phyloP scores from a whole-genome alignment of 2,329 filamentous ascomycete species.

The Botryotinia narcissicola region DNA sequence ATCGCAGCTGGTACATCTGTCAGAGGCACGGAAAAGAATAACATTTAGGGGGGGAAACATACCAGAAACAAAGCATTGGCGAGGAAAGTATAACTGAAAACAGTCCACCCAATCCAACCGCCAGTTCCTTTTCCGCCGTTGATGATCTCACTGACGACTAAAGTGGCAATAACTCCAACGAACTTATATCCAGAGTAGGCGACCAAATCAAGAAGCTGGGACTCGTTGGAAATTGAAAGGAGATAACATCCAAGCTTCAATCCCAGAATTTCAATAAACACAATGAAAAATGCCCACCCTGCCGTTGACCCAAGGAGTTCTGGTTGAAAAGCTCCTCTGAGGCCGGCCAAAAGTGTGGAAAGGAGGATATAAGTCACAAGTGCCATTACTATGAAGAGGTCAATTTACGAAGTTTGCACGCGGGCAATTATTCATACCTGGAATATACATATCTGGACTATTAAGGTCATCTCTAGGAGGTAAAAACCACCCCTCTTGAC shows the following conservation, averaged over 20 bases:
- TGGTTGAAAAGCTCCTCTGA: constrained; percentile 89
- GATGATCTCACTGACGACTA: constrained; percentile 73
- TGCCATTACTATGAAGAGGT: constrained; percentile 67
- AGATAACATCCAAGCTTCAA: constrained; percentile 93
- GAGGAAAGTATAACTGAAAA: constrained; percentile 88
- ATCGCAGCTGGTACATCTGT: constrained; percentile 67
- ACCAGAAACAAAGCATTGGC: constrained; percentile 96
- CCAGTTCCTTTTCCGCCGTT: constrained; percentile 79
- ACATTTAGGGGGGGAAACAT: constrained; percentile 40
- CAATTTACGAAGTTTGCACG: background rate
- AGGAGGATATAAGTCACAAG: constrained; percentile 96
- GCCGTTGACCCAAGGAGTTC: constrained; percentile 90
- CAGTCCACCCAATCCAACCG: constrained; percentile 81
- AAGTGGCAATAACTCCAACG: constrained; percentile 89
- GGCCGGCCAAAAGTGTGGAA: constrained; percentile 83
- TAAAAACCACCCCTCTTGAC: constrained; percentile 75
- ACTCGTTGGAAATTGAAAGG: constrained; percentile 88
- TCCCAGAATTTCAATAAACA: constrained; percentile 83
- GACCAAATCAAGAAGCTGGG: constrained; percentile 87
- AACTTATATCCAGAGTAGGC: constrained; percentile 99
- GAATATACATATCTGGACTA: constrained; percentile 99
- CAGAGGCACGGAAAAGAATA: background rate
- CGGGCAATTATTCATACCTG: constrained; percentile 38
- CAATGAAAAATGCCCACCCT: constrained; percentile 71
- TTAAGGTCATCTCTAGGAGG: constrained; percentile 95